A percentile compares a stretch with the other conserved stretches of the same genome.
phyloP scores from a whole-genome alignment of 805 yeast genomes.

The Candida ortonii region DNA sequence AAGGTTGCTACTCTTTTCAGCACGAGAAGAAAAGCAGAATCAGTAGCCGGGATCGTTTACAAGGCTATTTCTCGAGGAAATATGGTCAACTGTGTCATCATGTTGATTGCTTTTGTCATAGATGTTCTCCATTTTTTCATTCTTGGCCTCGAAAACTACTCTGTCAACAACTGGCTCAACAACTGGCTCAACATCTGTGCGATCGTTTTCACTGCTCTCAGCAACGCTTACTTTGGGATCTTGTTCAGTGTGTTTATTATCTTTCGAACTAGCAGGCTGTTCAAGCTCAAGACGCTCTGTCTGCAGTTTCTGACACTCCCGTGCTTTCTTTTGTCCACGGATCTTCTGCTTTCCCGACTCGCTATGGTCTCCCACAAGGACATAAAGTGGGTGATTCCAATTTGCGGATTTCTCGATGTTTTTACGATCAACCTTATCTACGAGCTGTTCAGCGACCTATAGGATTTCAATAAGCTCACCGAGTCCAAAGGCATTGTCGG shows the following conservation, averaged over 20 bases:
- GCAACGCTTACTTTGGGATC: slow-evolving; percentile 30
- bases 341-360: slow-evolving; percentile 26
- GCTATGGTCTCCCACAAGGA: slow-evolving; percentile 34
- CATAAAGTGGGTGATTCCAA: slow-evolving; percentile 48
- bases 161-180: slow-evolving; percentile 23
- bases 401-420: slow-evolving; percentile 45
- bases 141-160: neutral
- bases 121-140: slow-evolving; percentile 3
- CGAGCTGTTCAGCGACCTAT: slow-evolving; percentile 65
- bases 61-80: slow-evolving; percentile 6
- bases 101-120: slow-evolving; percentile 9
- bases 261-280: slow-evolving; percentile 41
- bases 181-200: slow-evolving; percentile 31
- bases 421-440: slow-evolving; percentile 54
- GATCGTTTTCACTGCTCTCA: slow-evolving; percentile 29
- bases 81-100: slow-evolving; percentile 6
- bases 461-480: slow-evolving; percentile 44
- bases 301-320: slow-evolving; percentile 41
- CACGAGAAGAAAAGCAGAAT: slow-evolving; percentile 7
- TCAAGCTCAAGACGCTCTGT: slow-evolving; percentile 44
- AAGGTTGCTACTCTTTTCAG: slow-evolving; percentile 11
- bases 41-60: slow-evolving; percentile 6
- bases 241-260: slow-evolving; percentile 38
- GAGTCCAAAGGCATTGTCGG: slow-evolving; percentile 62
- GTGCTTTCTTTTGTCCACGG: slow-evolving; percentile 36